A percentile compares a stretch with the other conserved stretches of the same genome.
These are phyloP conservation scores for Didymella lethalis DNA, from an alignment of 2,329 filamentous ascomycete species.

Conservation along the genomic window DNA sequence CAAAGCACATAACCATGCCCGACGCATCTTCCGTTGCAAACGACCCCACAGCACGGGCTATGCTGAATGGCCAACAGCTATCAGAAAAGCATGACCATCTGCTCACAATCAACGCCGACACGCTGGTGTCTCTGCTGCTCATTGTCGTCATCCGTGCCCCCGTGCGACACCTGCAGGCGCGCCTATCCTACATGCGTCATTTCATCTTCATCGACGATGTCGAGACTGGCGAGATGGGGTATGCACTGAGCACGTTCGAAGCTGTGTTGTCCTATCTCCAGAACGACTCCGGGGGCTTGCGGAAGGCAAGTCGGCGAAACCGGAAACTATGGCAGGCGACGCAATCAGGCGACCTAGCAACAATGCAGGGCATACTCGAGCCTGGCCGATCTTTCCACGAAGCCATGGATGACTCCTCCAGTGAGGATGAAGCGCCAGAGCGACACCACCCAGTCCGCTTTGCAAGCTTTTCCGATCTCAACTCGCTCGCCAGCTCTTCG, in stretches of 20 bases:
- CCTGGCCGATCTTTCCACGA: slow-evolving; percentile 61
- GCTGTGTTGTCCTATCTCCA: slow-evolving; percentile 89
- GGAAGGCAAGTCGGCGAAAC: slow-evolving; percentile 86
- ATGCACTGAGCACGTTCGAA: slow-evolving; percentile 94
- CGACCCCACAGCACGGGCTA: slow-evolving; percentile 41
- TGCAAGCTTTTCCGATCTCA: slow-evolving; percentile 41
- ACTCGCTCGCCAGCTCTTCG: slow-evolving; percentile 38
- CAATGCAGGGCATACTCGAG: slow-evolving; percentile 81
- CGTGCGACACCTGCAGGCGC: slow-evolving; percentile 84
- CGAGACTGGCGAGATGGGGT: slow-evolving; percentile 94
- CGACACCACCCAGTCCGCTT: slow-evolving; percentile 43
- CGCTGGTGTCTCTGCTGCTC: slow-evolving; percentile 87
- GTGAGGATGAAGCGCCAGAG: slow-evolving; percentile 38
- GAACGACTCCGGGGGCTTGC: slow-evolving; percentile 79
- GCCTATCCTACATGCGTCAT: slow-evolving; percentile 92
- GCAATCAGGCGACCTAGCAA: slow-evolving; percentile 76
- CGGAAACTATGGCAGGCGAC: slow-evolving; percentile 86
- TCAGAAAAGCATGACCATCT: slow-evolving; percentile 63
- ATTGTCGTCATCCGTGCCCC: slow-evolving; percentile 93
- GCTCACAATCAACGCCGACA: slow-evolving; percentile 83
- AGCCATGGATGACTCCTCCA: slow-evolving; percentile 35
- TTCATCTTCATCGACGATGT: slow-evolving; percentile 99
- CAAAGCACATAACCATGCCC: slow-evolving; percentile 79
- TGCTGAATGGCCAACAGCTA: slow-evolving; percentile 35
- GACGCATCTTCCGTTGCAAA: slow-evolving; percentile 44